Evolutionary conservation across 805 yeast species (phyloP).

Genomic region (Candida berthetii): DNA sequence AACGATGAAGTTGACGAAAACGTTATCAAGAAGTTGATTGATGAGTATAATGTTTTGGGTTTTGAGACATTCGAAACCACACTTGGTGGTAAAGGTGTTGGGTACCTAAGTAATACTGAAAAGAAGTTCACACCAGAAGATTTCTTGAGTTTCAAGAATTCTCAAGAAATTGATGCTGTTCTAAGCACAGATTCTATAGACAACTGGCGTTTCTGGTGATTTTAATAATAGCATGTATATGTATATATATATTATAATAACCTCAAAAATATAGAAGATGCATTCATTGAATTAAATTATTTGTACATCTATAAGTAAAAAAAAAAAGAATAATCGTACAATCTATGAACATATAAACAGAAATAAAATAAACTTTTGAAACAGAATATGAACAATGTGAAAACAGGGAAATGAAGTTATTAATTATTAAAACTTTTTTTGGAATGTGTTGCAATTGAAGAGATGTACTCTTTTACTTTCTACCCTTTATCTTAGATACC

Average conservation of each 20-base stretch:
- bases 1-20: slow-evolving; percentile 28
- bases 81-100: slow-evolving; percentile 90
- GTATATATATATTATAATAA: too few relatives aligned
- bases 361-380: too few relatives aligned
- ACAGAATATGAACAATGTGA: too few relatives aligned
- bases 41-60: slow-evolving; percentile 36
- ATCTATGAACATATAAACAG: too few relatives aligned
- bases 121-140: slow-evolving; percentile 20
- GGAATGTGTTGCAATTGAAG: too few relatives aligned
- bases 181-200: slow-evolving; percentile 36
- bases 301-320: too few relatives aligned
- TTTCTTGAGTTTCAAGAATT: slow-evolving; percentile 30
- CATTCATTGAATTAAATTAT: too few relatives aligned
- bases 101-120: slow-evolving; percentile 24
- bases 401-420: too few relatives aligned
- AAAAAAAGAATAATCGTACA: too few relatives aligned
- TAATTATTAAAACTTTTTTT: too few relatives aligned
- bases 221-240: neutral
- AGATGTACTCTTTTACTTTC: too few relatives aligned
- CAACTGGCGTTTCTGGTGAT: slow-evolving; percentile 61
- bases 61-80: slow-evolving; percentile 74
- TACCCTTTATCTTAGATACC: too few relatives aligned
- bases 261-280: neutral
- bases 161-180: slow-evolving; percentile 41
- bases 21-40: slow-evolving; percentile 27